Conservation (phyloP, 2,329 filamentous ascomycete genomes). For the Pezicula carpinea region DNA sequence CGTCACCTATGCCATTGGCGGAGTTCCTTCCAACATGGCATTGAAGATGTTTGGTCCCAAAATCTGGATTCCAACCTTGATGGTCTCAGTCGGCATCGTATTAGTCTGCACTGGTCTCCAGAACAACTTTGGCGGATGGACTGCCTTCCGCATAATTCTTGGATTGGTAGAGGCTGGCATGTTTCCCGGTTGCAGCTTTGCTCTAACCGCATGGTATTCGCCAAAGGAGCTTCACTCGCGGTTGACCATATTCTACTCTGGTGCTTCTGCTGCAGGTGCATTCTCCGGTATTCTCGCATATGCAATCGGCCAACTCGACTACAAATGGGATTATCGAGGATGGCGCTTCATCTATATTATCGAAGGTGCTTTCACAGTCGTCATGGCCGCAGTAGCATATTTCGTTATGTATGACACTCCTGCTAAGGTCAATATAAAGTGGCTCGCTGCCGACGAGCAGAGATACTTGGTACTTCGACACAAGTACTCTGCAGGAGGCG, state of each 20-base stretch:
- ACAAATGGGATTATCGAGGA: constrained; percentile 57
- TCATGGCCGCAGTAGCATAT: constrained; percentile 55
- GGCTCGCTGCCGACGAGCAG: constrained; percentile 62
- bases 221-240: constrained; percentile 42
- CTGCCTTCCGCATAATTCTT: neutral
- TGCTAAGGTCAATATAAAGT: constrained; percentile 55
- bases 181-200: constrained; percentile 27
- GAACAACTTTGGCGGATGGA: neutral
- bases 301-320: constrained; percentile 80
- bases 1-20: constrained; percentile 41
- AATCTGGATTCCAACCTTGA: constrained; percentile 39
- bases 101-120: neutral
- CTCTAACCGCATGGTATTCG: constrained; percentile 28
- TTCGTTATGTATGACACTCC: constrained; percentile 69
- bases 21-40: constrained; percentile 47
- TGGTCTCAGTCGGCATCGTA: neutral
- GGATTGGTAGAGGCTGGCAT: constrained; percentile 19
- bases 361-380: constrained; percentile 58
- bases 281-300: constrained; percentile 80
- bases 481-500: constrained; percentile 54
- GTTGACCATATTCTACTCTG: constrained; percentile 70
- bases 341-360: constrained; percentile 82
- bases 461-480: constrained; percentile 46
- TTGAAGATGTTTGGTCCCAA: constrained; percentile 47
- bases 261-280: constrained; percentile 70